Percentiles rank a stretch among this genome's conserved stretches.
These are phyloP conservation scores for Trypanosoma lewisi DNA, from an alignment of 208 protist genomes.

Conservation along the genomic window DNA sequence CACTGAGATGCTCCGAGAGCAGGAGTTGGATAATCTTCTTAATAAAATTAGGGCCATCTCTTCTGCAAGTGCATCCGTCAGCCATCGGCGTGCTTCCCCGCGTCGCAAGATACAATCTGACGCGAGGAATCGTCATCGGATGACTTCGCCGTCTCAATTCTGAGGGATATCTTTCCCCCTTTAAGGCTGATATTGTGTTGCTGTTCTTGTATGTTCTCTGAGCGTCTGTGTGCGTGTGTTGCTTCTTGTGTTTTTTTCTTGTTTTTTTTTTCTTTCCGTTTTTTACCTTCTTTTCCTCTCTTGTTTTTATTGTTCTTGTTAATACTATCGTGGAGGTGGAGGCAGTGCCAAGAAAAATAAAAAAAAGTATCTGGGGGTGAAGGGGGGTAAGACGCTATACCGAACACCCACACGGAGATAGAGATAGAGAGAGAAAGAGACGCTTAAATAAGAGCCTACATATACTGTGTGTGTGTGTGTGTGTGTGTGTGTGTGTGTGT, in stretches of 20 bases:
- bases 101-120: background rate
- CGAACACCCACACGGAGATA: too few species aligned
- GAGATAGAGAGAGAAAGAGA: too few species aligned
- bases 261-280: constrained; percentile 11
- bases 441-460: too few species aligned
- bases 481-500: background rate
- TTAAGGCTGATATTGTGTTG: constrained; percentile 8
- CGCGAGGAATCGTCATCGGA: background rate
- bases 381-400: too few species aligned
- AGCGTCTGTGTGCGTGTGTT: constrained; percentile 2
- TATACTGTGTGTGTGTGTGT: background rate
- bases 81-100: constrained; percentile 14
- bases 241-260: background rate
- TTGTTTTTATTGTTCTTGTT: constrained; percentile 13
- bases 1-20: constrained; percentile 33
- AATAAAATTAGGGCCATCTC: constrained; percentile 28
- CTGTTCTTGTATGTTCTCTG: constrained; percentile 22
- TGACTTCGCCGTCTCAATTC: constrained; percentile 20
- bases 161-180: background rate
- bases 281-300: background rate
- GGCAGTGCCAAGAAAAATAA: too few species aligned
- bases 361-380: too few species aligned
- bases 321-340: too few species aligned
- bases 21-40: constrained; percentile 42
- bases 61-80: constrained; percentile 12